Evolutionary conservation across 306 rosid species (phyloP).

Genomic region (Psophocarpus tetragonolobus): DNA sequence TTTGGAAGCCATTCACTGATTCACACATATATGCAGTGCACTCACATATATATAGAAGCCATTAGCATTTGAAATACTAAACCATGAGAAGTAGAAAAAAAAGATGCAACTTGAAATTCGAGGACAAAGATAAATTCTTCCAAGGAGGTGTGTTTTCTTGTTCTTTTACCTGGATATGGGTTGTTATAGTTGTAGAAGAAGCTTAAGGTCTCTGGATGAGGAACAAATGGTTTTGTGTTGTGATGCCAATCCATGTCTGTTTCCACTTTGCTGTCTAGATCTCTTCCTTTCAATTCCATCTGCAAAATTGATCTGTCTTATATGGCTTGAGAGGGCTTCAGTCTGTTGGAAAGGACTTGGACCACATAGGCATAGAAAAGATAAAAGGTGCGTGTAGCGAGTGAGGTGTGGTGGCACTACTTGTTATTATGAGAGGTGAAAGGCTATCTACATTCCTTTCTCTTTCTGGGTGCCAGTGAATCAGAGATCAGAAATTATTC

Average conservation of each 20-base stretch:
- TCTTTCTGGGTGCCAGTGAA: neutral
- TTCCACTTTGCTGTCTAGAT: constrained; percentile 20
- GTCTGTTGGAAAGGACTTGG: constrained; percentile 50
- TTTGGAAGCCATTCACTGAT: neutral
- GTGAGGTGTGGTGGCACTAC: constrained; percentile 20
- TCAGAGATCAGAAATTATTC: neutral
- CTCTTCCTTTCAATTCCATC: constrained; percentile 37
- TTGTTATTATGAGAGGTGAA: constrained; percentile 29
- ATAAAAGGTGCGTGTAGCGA: neutral
- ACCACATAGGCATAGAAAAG: constrained; percentile 50
- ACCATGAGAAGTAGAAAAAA: neutral
- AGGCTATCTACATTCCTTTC: constrained; percentile 37
- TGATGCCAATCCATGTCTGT: constrained; percentile 75
- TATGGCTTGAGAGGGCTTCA: constrained; percentile 33
- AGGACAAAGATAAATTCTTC: neutral
- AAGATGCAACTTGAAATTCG: constrained; percentile 10
- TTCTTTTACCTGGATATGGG: constrained; percentile 55
- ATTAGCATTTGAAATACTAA: neutral
- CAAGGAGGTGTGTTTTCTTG: neutral
- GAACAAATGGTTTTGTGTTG: constrained; percentile 54
- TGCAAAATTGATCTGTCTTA: constrained; percentile 32
- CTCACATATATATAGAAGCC: neutral
- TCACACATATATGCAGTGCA: neutral
- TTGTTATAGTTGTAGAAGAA: constrained; percentile 72
- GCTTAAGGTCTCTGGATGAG: constrained; percentile 61